phyloP scores from a whole-genome alignment of 371 early-diverging fungal species.

The Rhizopus stolonifer region DNA sequence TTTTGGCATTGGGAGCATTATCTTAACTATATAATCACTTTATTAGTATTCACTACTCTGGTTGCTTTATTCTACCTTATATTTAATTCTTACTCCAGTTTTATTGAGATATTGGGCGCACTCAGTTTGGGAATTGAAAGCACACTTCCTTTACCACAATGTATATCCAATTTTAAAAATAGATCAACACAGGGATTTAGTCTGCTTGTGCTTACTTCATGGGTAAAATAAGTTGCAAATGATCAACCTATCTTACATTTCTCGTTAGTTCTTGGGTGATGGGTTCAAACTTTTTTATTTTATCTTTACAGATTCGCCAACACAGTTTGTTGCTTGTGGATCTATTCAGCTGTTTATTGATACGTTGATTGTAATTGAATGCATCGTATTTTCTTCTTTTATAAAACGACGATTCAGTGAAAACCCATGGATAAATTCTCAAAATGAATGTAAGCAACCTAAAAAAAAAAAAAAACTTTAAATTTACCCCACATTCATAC shows the following conservation, averaged over 20 bases:
- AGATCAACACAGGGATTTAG: constrained; percentile 61
- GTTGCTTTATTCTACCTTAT: constrained; percentile 33
- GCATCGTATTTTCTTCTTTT: constrained; percentile 44
- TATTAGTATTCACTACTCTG: constrained; percentile 38
- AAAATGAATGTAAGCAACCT: constrained; percentile 2
- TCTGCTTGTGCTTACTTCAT: constrained; percentile 32
- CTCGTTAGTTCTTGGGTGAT: constrained; percentile 57
- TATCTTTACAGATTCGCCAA: constrained; percentile 52
- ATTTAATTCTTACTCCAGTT: constrained; percentile 25
- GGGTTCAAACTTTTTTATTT: constrained; percentile 65
- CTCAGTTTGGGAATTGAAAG: constrained; percentile 58
- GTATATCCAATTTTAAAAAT: constrained; percentile 48
- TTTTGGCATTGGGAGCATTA: constrained; percentile 48
- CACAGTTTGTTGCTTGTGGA: constrained; percentile 67
- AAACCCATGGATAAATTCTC: constrained; percentile 1
- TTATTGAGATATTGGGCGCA: constrained; percentile 39
- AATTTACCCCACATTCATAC: neutral
- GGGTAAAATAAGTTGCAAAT: constrained; percentile 39
- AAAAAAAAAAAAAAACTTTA: neutral
- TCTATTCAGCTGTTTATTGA: constrained; percentile 64
- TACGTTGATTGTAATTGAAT: constrained; percentile 52
- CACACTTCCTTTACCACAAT: constrained; percentile 65
- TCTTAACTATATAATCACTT: constrained; percentile 46
- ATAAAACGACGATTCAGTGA: constrained; percentile 16
- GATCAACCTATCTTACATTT: neutral